These are phyloP conservation scores for Lentinula detonsa DNA, from an alignment of 768 basidiomycete species.

Conservation along the genomic window DNA sequence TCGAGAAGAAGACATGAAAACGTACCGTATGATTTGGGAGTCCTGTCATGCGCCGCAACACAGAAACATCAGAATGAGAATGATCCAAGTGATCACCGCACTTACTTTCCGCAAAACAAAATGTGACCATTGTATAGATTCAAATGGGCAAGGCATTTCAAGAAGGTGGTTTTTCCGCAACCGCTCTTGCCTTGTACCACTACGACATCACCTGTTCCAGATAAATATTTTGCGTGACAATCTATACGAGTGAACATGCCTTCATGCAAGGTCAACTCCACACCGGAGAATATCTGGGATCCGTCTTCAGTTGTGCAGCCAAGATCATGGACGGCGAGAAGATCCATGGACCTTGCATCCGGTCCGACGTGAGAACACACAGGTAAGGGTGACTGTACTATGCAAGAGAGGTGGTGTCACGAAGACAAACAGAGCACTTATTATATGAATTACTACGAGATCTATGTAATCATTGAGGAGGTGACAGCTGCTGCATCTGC, in stretches of 20 bases:
- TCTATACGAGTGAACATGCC: conserved; percentile 20
- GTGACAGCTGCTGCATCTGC: conserved; percentile 1
- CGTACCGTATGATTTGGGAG: conserved; percentile 44
- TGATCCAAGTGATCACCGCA: neutral
- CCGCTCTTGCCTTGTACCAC: conserved; percentile 79
- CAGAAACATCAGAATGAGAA: neutral
- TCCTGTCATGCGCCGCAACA: conserved; percentile 14
- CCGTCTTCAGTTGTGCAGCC: conserved; percentile 42
- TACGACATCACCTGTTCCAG: conserved; percentile 53
- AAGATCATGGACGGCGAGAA: conserved; percentile 52
- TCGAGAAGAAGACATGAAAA: neutral
- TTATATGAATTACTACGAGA: neutral
- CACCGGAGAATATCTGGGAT: conserved; percentile 49
- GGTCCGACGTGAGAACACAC: neutral
- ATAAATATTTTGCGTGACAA: neutral
- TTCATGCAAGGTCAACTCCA: conserved; percentile 57
- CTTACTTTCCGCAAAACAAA: conserved; percentile 59
- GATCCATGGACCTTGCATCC: conserved; percentile 1
- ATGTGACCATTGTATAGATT: conserved; percentile 64
- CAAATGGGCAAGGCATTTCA: conserved; percentile 83
- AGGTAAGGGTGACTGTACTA: neutral
- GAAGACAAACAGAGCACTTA: neutral
- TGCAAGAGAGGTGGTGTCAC: conserved; percentile 1
- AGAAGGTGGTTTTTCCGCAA: conserved; percentile 71
- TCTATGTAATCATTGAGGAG: conserved; percentile 3